Evolutionary conservation across 805 yeast genomes (phyloP), one percentile per base, ranked within the genome.

Genomic region (Schwanniomyces pseudopolymorphus): DNA sequence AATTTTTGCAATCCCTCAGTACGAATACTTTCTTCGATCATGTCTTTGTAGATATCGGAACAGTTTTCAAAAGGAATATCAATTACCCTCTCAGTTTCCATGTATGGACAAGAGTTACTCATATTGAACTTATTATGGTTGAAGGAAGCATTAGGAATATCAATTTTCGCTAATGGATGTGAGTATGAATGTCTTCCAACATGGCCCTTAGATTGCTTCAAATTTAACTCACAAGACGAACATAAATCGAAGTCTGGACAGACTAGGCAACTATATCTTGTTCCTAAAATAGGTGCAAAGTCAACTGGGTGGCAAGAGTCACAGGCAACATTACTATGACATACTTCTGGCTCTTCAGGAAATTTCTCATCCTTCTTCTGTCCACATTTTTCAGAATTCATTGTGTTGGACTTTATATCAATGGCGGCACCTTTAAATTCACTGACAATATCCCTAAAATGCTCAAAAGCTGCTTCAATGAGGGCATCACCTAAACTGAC

Each of bases 221-320:
- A 56, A 8, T 49, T 50, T 4, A 42, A 39, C 43, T 66, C 69
- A 52, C 73, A 68, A 17, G 52, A 38, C 40, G 70, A 70, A 55
- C 86, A 81, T 43, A 81, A 59, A 55, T 81, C 85, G 56, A 67
- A 79, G 56, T 81, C 79, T 3, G 58, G 57, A 54, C 86, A 81
- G 25, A 79, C 74, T 21, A 73, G 51, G 58, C 86, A 81, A 38
- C 72, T 70, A 54, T 70, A 81, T 42, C 86, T 68, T 5, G 60
- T 50, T 6, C 85, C 85, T 19, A 43, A 49, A 38, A 78, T 63
- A 3, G 80, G 77, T 14, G 45, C 53, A 50, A 63, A 61, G 3
- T 48, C 50, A 21, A 51, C 44, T 1, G 70, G 71, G 47, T 52
- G 43, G 43, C 77, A 72, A n/a, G 52, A 44, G 47, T 72, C 74